Base-by-base conservation (phyloP, 2,329 filamentous ascomycete genomes). In the Ambrosiella beaveri region DNA sequence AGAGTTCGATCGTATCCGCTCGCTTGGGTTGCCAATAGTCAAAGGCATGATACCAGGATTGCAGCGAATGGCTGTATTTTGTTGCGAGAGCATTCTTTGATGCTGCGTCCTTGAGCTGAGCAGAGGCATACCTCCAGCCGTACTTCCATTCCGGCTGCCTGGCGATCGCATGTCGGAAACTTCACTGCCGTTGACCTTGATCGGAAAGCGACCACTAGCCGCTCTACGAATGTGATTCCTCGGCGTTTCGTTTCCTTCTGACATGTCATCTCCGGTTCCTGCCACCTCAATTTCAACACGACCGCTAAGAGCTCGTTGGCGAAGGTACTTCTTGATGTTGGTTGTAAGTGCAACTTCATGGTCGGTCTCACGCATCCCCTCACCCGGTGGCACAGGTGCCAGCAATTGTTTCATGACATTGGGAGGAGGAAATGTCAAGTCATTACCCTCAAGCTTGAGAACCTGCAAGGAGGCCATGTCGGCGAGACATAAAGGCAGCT, bases 381-480 rank as follows among this genome's bases (percentile, higher is more conserved):
- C 78, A 12, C 35, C 37, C 63, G 78, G 74, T 15, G 78, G 77
- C 54, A 73, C 80, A 45, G 71, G 71, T 15, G 75, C 73, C 64
- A 77, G 76, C 9, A 79, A 71, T 63, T 84, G 80, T 37, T 54
- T 50, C 35, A 88, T 68, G 12, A 85, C 75, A 63, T 85, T 82
- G 64, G 77, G 80, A 13, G 87, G 84, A 2, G 89, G 89, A 64
- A 91, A 91, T 60, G 77, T 79, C 60, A 96, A 79, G 7, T 87
- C 87, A 64, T 96, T 96, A 51, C 88, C 88, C 59, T 91, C 86
- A 40, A 96, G 80, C 69, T 95, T 95, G 59, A 97, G 75, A 63
- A 94, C 86, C 67, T 91, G 87, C 60, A 97, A 73, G 58, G 88
- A 93, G 59, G 79, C 83, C 86, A 96, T 95, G 63, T 95, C 89